A percentile compares a stretch with the other conserved stretches of the same genome.
Conservation (phyloP, 2,329 filamentous ascomycete genomes). For the Lachnellula occidentalis region DNA sequence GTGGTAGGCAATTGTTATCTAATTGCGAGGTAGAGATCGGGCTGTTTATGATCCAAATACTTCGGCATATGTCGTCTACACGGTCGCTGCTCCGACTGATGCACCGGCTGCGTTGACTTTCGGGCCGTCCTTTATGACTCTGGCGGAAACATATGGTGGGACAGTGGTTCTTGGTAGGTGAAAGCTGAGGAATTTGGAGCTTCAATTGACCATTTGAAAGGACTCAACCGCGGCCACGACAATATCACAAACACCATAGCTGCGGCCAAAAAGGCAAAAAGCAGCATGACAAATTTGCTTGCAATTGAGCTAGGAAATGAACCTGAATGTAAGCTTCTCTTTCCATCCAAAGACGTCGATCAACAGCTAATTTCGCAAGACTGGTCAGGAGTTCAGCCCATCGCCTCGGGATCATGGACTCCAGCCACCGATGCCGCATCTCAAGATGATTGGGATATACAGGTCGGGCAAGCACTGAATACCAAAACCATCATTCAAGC, state of each 20-base stretch:
- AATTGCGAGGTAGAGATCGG: constrained; percentile 36
- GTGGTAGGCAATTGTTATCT: neutral
- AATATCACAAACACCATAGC: constrained; percentile 49
- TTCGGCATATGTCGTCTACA: constrained; percentile 44
- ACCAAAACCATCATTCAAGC: constrained; percentile 23
- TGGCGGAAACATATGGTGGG: constrained; percentile 45
- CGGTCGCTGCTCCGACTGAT: constrained; percentile 41
- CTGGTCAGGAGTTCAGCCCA: constrained; percentile 31
- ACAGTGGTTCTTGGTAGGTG: constrained; percentile 41
- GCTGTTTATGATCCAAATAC: constrained; percentile 44
- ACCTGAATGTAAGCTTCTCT: constrained; percentile 43
- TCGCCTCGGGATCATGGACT: constrained; percentile 23
- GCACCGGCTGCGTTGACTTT: constrained; percentile 46
- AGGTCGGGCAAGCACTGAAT: constrained; percentile 19
- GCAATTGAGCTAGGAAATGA: constrained; percentile 54
- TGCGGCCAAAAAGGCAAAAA: constrained; percentile 42
- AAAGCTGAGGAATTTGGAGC: neutral
- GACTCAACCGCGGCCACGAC: constrained; percentile 48
- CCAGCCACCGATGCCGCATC: constrained; percentile 22
- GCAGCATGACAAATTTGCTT: constrained; percentile 42
- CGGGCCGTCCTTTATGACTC: constrained; percentile 45
- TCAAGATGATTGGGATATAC: constrained; percentile 24
- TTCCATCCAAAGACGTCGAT: neutral
- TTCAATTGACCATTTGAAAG: constrained; percentile 8
- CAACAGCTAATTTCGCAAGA: constrained; percentile 22